phyloP scores from a whole-genome alignment of 768 basidiomycete genomes.

The Russula lepida region DNA sequence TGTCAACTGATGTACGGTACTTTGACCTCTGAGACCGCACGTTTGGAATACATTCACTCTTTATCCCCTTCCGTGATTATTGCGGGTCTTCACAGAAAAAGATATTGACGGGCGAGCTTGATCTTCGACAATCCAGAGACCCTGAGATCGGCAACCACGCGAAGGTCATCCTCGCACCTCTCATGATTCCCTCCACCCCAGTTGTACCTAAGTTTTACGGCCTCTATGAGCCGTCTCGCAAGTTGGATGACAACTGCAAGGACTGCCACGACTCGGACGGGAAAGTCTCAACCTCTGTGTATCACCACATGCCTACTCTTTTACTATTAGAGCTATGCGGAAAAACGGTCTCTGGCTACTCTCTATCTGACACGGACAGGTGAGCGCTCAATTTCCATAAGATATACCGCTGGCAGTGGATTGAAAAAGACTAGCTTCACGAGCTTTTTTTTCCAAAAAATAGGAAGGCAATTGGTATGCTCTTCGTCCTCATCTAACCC shows the following conservation, averaged over 20 bases:
- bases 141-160: conserved; percentile 50
- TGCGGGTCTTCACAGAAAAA: no score
- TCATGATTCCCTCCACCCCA: conserved; percentile 43
- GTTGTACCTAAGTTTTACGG: conserved; percentile 60
- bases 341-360: conserved; percentile 23
- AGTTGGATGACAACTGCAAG: not conserved
- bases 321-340: conserved; percentile 44
- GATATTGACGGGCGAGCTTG: conserved; percentile 26
- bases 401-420: no score
- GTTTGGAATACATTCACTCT: no score
- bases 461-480: conserved; percentile 26
- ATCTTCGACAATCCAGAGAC: conserved; percentile 32
- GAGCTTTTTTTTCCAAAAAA: not conserved
- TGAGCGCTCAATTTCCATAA: not conserved
- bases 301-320: no score
- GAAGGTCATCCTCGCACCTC: conserved; percentile 40
- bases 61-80: no score
- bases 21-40: no score
- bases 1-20: no score
- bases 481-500: conserved; percentile 36
- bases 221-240: conserved; percentile 36
- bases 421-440: not conserved
- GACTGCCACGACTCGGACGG: not conserved
- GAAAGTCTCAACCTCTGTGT: no score
- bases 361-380: conserved; percentile 22